Base-by-base conservation (phyloP, 2,329 filamentous ascomycete species). In the Penicillium janthinellum region DNA sequence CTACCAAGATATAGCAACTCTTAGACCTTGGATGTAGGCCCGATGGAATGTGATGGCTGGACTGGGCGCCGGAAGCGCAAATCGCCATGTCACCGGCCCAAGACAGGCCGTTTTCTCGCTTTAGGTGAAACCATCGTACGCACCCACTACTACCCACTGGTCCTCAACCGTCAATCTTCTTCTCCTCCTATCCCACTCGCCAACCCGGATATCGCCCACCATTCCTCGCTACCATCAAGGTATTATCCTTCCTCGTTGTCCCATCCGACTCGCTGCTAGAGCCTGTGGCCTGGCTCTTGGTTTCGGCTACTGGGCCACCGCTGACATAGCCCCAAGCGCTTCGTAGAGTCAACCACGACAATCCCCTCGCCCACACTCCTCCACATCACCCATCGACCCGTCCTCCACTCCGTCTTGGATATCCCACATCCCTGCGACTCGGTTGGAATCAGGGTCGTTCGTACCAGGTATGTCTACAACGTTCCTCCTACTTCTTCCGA, bases 51-150 rank as follows among this genome's bases (percentile, higher is more conserved):
- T 64, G 66, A 63, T 64, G 65, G 56, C 58, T 59, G 54, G 50
- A 57, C 55, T 61, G 63, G 59, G 59, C 54, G 60, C 66, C 68
- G 65, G 64, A 64, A 65, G 67, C 67, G 70, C 67, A 68, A 68
- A 64, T 67, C 66, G 66, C 67, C 69, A 71, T 73, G 70, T 70
- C 69, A 68, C 70, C 66, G 67, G 68, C 66, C 71, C 68, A 69
- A 64, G 59, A 41, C 56, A 63, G 61, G 60, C 71, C 68, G 66
- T 66, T 73, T 73, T 73, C 71, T 75, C 73, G 72, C 72, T 73
- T 75, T 71, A 74, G 71, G 74, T 77, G 75, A 77, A 77, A 77
- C 75, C 73, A 66, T 72, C 71, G 67, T 68, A 71, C 68, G 62
- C 70, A 73, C 70, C 70, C 68, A 72, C 70, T 67, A 54, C 60